Evolutionary conservation across 768 basidiomycete genomes (phyloP), one percentile per base, ranked within the genome.

Genomic region (Leucocoprinus leucothites): DNA sequence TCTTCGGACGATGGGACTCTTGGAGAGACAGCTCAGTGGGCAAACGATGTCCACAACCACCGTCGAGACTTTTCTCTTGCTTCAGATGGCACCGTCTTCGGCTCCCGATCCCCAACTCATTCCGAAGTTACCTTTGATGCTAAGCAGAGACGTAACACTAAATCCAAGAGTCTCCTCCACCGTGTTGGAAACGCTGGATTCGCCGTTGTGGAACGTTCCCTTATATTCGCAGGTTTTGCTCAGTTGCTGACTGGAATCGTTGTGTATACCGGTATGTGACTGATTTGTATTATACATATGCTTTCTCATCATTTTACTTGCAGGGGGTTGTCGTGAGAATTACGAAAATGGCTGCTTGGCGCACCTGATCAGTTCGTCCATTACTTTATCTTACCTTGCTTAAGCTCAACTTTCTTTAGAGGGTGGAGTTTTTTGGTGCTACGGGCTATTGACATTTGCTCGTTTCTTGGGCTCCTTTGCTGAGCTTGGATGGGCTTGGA

Each of bases 401-500:
- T 59, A 21, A 19, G 22, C 52, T 26, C 22, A 51, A 57, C 21
- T 44, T 44, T 59, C 53, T 43, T 55, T n/a, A 92, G 91, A 92
- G 81, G 92, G 94, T 19, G 84, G 80, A 28, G 93, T 97, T 60
- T 98, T 98, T 73, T 93, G 93, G 85, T 83, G 81, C 56, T 98
- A 93, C 69, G 96, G 95, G 6, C 70, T 98, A 4, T 67, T 91
- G 48, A 84, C 90, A 0, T 98, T 97, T 67, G 89, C 84, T n/a
- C 88, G 96, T n/a, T 98, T 91, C 74, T 82, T 96, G 46, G 95
- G 95, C 24, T 83, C 91, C 4, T 94, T 86, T 67, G 80, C 91
- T 21, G 84, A 91, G 47, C 70, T 84, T 26, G 96, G 96, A 3
- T 98, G 95, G 95, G 91, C 96, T 14, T 98, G 95, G 95, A 98